phyloP scores from a whole-genome alignment of 2,329 filamentous ascomycete genomes.

The Colletotrichum australisinense region DNA sequence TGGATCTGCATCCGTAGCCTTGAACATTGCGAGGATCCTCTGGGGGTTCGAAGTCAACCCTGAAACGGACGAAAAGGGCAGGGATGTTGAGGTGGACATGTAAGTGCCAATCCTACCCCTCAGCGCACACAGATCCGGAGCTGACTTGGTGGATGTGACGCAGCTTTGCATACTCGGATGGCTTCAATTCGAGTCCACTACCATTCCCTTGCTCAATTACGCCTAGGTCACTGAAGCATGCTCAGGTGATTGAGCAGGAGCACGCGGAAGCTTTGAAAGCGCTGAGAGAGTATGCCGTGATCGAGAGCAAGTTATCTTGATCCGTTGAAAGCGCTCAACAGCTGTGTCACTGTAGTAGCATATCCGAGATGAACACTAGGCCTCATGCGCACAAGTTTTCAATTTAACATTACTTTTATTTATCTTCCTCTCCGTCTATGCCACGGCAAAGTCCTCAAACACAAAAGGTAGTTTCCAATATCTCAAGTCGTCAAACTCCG shows the following conservation, averaged over 20 bases:
- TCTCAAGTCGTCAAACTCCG: not conserved
- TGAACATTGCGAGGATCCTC: constrained; percentile 59
- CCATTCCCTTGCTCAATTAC: constrained; percentile 54
- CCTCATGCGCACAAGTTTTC: not conserved
- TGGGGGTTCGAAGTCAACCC: constrained; percentile 62
- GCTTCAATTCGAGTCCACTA: constrained; percentile 54
- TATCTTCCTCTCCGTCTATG: not conserved
- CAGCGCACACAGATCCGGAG: not conserved
- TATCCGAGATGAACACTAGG: no score
- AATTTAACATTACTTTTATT: not conserved
- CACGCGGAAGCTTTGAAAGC: constrained; percentile 39
- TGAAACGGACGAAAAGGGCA: not conserved
- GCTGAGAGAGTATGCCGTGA: constrained; percentile 42
- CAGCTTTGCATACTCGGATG: constrained; percentile 55
- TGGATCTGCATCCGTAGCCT: constrained; percentile 59
- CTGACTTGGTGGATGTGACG: not conserved
- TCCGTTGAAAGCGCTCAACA: not conserved
- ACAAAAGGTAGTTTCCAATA: not conserved
- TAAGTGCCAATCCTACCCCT: no score
- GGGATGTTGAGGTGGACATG: constrained; percentile 50
- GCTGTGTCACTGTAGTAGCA: no score
- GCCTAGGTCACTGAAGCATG: constrained; percentile 47
- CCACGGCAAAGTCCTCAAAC: not conserved
- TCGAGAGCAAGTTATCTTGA: constrained; percentile 38
- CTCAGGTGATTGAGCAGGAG: constrained; percentile 47